Conservation (phyloP, 2,329 filamentous ascomycete genomes). For the Verticillium tricorpus region DNA sequence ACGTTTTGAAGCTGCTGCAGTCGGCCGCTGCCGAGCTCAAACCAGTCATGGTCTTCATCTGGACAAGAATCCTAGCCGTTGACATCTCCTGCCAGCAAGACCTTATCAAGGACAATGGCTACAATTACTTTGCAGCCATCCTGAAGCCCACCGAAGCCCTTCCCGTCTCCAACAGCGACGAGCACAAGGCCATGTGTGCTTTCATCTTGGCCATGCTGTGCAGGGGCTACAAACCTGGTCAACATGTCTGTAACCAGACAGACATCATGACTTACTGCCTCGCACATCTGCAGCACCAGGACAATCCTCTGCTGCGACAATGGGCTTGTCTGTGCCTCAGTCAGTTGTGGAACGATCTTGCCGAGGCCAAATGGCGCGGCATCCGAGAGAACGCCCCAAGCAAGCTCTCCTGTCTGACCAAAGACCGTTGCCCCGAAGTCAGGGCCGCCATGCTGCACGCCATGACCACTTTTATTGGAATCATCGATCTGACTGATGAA, state of each 20-base stretch:
- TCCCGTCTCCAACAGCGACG: conserved; percentile 80
- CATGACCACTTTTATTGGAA: conserved; percentile 89
- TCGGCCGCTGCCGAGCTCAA: conserved; percentile 93
- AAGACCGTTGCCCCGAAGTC: conserved; percentile 88
- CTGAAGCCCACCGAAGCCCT: conserved; percentile 80
- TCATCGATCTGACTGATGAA: conserved; percentile 86
- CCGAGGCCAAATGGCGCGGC: conserved; percentile 94
- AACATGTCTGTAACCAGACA: conserved; percentile 83
- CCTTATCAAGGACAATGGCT: conserved; percentile 93
- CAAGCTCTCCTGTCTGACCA: conserved; percentile 73
- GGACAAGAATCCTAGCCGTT: conserved; percentile 92
- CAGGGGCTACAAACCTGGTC: conserved; percentile 87
- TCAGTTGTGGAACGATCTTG: conserved; percentile 86
- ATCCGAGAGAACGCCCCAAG: conserved; percentile 82
- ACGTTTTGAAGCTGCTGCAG: conserved; percentile 94
- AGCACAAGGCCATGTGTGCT: conserved; percentile 98
- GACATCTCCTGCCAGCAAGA: conserved; percentile 92
- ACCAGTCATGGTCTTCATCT: conserved; percentile 99
- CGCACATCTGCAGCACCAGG: conserved; percentile 74
- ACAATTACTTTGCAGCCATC: conserved; percentile 93
- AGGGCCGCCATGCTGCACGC: conserved; percentile 90
- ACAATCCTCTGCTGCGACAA: conserved; percentile 84
- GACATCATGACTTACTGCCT: conserved; percentile 89
- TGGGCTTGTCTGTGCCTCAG: conserved; percentile 96
- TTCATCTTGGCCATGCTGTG: conserved; percentile 98